Percentiles rank a stretch among this genome's conserved stretches.
phyloP scores from a whole-genome alignment of 768 basidiomycete genomes.

The Pisolithus microcarpus region DNA sequence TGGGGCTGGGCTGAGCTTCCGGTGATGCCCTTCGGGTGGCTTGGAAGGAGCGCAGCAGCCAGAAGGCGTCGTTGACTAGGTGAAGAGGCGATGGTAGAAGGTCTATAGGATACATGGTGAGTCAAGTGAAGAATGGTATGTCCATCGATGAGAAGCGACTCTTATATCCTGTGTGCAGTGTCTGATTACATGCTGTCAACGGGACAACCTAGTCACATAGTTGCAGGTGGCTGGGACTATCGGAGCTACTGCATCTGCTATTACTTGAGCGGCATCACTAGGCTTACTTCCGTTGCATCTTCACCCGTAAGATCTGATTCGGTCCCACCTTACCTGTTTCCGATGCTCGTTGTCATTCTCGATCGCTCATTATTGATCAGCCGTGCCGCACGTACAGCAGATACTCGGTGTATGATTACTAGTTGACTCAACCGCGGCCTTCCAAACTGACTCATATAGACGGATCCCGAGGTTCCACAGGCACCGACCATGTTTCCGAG shows the following conservation, averaged over 20 bases:
- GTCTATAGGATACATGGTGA: slow-evolving; percentile 24
- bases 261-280: slow-evolving; percentile 24
- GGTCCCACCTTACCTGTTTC: slow-evolving; percentile 1
- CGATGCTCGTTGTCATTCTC: slow-evolving; percentile 13
- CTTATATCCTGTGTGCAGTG: slow-evolving; percentile 26
- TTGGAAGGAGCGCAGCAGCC: slow-evolving; percentile 39
- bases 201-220: slow-evolving; percentile 28
- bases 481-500: slow-evolving; percentile 11
- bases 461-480: slow-evolving; percentile 6
- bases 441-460: no score
- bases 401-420: slow-evolving; percentile 10
- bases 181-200: slow-evolving; percentile 22
- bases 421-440: slow-evolving; percentile 1
- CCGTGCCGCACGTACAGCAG: slow-evolving; percentile 11
- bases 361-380: slow-evolving; percentile 17
- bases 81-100: slow-evolving; percentile 50
- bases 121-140: slow-evolving; percentile 6
- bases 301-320: slow-evolving; percentile 16
- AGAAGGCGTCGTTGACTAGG: slow-evolving; percentile 41
- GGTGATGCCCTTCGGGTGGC: slow-evolving; percentile 23
- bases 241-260: slow-evolving; percentile 10
- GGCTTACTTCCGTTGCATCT: slow-evolving; percentile 16
- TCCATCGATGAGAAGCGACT: not conserved
- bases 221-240: slow-evolving; percentile 23
- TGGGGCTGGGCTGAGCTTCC: slow-evolving; percentile 29